These are phyloP conservation scores for Primulina tabacum DNA, from an alignment of 257 asterid genomes.

Conservation along the genomic window DNA sequence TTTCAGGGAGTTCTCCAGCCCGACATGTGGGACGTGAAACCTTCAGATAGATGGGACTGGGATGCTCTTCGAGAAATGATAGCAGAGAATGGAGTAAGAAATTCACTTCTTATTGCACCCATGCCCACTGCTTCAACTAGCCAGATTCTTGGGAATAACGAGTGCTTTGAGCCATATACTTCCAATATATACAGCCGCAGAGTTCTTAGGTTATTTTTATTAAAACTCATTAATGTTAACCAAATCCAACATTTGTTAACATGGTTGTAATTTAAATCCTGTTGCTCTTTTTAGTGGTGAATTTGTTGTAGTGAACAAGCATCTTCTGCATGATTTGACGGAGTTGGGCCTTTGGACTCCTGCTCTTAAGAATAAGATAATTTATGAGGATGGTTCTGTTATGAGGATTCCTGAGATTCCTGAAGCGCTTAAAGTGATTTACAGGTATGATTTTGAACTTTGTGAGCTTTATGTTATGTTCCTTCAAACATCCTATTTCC, in stretches of 20 bases:
- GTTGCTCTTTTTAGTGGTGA: constrained; percentile 60
- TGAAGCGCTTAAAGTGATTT: constrained; percentile 61
- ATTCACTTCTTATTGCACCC: constrained; percentile 92
- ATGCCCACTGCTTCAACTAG: constrained; percentile 99
- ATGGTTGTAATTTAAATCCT: constrained; percentile 17
- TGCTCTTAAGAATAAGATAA: constrained; percentile 67
- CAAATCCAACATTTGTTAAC: neutral
- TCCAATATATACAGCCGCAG: constrained; percentile 91
- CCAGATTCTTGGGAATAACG: constrained; percentile 97
- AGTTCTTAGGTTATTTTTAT: constrained; percentile 61
- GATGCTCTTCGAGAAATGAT: constrained; percentile 61
- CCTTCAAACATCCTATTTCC: neutral
- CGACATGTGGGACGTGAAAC: constrained; percentile 91
- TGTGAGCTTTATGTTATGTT: constrained; percentile 10
- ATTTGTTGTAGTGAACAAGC: constrained; percentile 97
- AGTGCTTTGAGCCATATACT: constrained; percentile 97
- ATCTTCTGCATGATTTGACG: constrained; percentile 85
- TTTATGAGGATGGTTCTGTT: constrained; percentile 88
- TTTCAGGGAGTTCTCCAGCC: constrained; percentile 87
- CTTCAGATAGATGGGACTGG: constrained; percentile 95
- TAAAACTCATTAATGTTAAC: constrained; percentile 2
- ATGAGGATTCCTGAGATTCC: constrained; percentile 77
- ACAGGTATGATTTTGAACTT: constrained; percentile 58
- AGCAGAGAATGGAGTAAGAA: constrained; percentile 64
- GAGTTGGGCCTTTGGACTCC: constrained; percentile 98